phyloP scores from a whole-genome alignment of 2,329 filamentous ascomycete genomes.

The Pseudohalonectria lignicola region DNA sequence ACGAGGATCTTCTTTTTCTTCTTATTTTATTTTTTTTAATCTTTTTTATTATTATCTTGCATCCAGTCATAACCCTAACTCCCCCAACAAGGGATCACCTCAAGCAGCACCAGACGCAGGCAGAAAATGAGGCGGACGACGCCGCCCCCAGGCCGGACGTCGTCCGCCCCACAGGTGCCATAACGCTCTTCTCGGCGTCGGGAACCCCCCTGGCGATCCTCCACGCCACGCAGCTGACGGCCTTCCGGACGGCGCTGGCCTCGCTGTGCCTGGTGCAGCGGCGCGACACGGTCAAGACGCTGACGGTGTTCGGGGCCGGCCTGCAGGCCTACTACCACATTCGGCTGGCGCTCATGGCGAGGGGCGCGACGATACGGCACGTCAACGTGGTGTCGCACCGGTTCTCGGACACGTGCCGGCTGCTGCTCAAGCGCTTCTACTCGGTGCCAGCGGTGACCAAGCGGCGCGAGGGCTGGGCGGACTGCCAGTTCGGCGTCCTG shows the following conservation, averaged over 20 bases:
- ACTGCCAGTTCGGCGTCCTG: slow-evolving; percentile 56
- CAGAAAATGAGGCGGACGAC: too few species aligned
- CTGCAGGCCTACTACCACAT: slow-evolving; percentile 94
- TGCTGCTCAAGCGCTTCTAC: slow-evolving; percentile 40
- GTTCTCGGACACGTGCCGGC: slow-evolving; percentile 47
- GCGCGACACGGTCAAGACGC: slow-evolving; percentile 59
- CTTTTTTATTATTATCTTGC: too few species aligned
- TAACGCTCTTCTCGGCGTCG: slow-evolving; percentile 55
- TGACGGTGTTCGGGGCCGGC: slow-evolving; percentile 80
- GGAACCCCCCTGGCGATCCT: slow-evolving; percentile 57
- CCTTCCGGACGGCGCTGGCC: slow-evolving; percentile 68
- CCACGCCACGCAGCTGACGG: slow-evolving; percentile 64
- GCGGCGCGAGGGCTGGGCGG: slow-evolving; percentile 48
- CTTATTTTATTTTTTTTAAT: too few species aligned
- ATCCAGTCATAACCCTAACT: slow-evolving; percentile 50
- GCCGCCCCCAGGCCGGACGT: slow-evolving; percentile 15
- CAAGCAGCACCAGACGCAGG: not conserved
- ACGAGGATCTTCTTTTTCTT: too few species aligned
- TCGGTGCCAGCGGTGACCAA: slow-evolving; percentile 32
- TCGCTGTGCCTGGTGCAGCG: slow-evolving; percentile 54
- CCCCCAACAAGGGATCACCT: slow-evolving; percentile 16
- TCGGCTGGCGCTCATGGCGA: slow-evolving; percentile 68
- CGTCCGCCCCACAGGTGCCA: slow-evolving; percentile 56
- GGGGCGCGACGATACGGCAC: slow-evolving; percentile 57
- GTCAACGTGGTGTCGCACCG: slow-evolving; percentile 75